Conservation (phyloP, 2,329 filamentous ascomycete genomes). For the Microdochium bolleyi region DNA sequence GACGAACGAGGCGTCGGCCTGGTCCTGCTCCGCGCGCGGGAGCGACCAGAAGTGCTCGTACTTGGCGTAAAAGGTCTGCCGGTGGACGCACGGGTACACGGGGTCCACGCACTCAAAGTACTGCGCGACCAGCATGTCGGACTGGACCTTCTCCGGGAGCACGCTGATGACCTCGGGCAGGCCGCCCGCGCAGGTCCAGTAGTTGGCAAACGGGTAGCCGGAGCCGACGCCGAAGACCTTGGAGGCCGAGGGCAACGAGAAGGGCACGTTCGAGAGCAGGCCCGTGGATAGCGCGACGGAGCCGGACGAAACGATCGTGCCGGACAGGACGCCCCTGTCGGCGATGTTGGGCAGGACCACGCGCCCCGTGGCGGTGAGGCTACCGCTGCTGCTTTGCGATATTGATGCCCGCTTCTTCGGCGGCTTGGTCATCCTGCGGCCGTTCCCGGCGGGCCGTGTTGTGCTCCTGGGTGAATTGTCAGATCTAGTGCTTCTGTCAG, state of each 20-base stretch:
- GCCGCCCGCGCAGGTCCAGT: constrained; percentile 75
- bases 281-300: constrained; percentile 49
- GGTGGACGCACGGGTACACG: constrained; percentile 73
- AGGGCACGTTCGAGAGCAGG: constrained; percentile 65
- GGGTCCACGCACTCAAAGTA: constrained; percentile 70
- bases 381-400: not conserved
- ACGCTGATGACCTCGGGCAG: constrained; percentile 68
- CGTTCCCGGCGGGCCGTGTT: constrained; percentile 59
- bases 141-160: constrained; percentile 67
- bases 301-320: constrained; percentile 37
- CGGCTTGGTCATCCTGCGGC: constrained; percentile 83
- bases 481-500: constrained; percentile 4
- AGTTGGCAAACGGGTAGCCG: constrained; percentile 74
- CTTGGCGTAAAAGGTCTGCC: constrained; percentile 67
- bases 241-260: constrained; percentile 61
- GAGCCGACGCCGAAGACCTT: constrained; percentile 77
- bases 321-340: constrained; percentile 39
- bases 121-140: constrained; percentile 57
- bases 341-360: constrained; percentile 45
- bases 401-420: constrained; percentile 50
- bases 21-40: constrained; percentile 44
- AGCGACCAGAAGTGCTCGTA: constrained; percentile 73
- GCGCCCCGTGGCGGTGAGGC: constrained; percentile 22
- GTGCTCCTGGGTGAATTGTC: constrained; percentile 38
- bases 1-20: constrained; percentile 60